A percentile compares a stretch with the other conserved stretches of the same genome.
These are phyloP conservation scores for Wickerhamomyces silvicola DNA, from an alignment of 805 yeast species.

Conservation along the genomic window DNA sequence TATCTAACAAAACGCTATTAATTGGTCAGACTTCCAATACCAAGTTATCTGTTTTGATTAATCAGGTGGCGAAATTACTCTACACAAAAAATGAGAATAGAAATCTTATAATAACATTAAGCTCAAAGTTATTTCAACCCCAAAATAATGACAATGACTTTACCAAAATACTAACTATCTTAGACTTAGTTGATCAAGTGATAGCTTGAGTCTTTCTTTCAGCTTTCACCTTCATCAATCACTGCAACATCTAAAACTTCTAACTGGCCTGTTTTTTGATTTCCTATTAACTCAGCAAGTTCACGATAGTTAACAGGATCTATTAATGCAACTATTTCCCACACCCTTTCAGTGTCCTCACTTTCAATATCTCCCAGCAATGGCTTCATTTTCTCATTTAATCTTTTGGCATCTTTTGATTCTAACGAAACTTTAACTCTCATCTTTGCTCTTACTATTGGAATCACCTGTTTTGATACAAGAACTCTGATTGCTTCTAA, in stretches of 20 bases:
- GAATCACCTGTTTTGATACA: conserved; percentile 74
- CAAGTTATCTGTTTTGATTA: conserved; percentile 14
- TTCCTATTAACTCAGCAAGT: conserved; percentile 50
- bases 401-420: conserved; percentile 43
- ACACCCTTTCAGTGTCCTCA: conserved; percentile 36
- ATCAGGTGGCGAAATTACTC: conserved; percentile 18
- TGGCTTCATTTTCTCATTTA: conserved; percentile 35
- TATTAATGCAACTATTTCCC: conserved; percentile 61
- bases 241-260: conserved; percentile 91
- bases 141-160: conserved; percentile 6
- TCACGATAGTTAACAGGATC: conserved; percentile 82
- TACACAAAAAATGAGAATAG: conserved; percentile 13
- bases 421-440: conserved; percentile 61
- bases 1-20: conserved; percentile 25
- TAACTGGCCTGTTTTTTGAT: conserved; percentile 53
- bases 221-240: conserved; percentile 47
- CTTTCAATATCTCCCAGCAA: conserved; percentile 37
- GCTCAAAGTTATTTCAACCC: conserved; percentile 20
- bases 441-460: conserved; percentile 94
- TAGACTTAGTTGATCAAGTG: conserved; percentile 9
- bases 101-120: conserved; percentile 16
- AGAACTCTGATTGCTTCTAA: conserved; percentile 81
- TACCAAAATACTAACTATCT: conserved; percentile 11
- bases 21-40: conserved; percentile 15
- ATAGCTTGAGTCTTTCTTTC: neutral